phyloP scores from a whole-genome alignment of 2,329 filamentous ascomycete species.

The Rhytidhysteron rufulum region DNA sequence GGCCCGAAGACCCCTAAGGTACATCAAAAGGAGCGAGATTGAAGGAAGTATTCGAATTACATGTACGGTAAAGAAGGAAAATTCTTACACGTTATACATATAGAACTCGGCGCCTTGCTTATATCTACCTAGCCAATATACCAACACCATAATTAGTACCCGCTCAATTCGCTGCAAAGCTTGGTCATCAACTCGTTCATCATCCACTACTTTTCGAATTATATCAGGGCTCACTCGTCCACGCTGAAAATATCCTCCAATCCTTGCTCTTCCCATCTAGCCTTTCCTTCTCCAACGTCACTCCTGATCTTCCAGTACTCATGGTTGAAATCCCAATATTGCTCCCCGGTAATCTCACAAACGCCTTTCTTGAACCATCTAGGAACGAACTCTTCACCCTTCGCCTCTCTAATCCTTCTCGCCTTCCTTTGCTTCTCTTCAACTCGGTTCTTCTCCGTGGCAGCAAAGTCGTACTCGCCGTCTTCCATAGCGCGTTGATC shows the following conservation, averaged over 20 bases:
- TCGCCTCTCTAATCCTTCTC: slow-evolving; percentile 67
- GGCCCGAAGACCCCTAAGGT: too few species aligned
- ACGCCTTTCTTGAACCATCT: slow-evolving; percentile 76
- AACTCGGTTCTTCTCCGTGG: slow-evolving; percentile 87
- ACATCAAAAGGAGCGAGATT: too few species aligned
- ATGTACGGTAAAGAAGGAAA: too few species aligned
- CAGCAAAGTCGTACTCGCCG: slow-evolving; percentile 91
- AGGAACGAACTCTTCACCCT: slow-evolving; percentile 76
- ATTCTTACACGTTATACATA: too few species aligned
- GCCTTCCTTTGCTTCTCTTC: slow-evolving; percentile 86
- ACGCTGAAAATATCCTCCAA: slow-evolving; percentile 71
- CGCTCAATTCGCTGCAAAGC: too few species aligned
- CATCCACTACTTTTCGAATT: too few species aligned
- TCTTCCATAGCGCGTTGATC: slow-evolving; percentile 99
- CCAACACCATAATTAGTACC: too few species aligned
- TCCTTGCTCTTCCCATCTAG: slow-evolving; percentile 57
- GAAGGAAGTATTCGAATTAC: too few species aligned
- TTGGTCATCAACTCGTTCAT: too few species aligned
- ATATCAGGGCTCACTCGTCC: too few species aligned
- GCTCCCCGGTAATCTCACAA: slow-evolving; percentile 78
- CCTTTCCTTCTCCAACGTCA: slow-evolving; percentile 59
- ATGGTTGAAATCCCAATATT: slow-evolving; percentile 85
- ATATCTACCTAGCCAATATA: too few species aligned
- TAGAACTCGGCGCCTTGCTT: too few species aligned
- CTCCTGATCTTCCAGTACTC: slow-evolving; percentile 81